Conservation (phyloP, 2,329 filamentous ascomycete species). For the Fusarium piperis region DNA sequence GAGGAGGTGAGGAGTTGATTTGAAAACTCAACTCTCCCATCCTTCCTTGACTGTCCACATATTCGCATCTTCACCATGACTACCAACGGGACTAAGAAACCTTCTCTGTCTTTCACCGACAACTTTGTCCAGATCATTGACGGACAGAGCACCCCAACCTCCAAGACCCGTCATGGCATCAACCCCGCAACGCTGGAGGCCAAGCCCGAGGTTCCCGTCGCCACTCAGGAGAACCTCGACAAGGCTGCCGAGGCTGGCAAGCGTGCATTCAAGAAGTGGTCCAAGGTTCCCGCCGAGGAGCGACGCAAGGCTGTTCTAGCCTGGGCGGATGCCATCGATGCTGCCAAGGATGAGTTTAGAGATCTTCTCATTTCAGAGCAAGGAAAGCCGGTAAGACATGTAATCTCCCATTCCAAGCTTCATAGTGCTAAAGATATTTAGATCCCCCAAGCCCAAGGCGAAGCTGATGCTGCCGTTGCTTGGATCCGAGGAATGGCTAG, state of each 20-base stretch:
- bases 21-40: background rate
- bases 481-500: slow-evolving; percentile 45
- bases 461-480: slow-evolving; percentile 37
- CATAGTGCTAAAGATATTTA: rapidly evolving
- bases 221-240: slow-evolving; percentile 38
- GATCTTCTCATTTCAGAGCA: slow-evolving; percentile 41
- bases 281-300: slow-evolving; percentile 36
- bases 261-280: slow-evolving; percentile 43
- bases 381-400: slow-evolving; percentile 42
- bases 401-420: rapidly evolving
- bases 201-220: slow-evolving; percentile 43
- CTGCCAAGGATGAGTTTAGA: slow-evolving; percentile 28
- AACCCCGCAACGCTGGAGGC: slow-evolving; percentile 46
- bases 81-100: slow-evolving; percentile 14
- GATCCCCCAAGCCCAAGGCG: slow-evolving; percentile 37
- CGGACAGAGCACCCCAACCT: slow-evolving; percentile 27
- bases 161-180: slow-evolving; percentile 32
- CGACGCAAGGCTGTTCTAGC: slow-evolving; percentile 33
- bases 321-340: slow-evolving; percentile 41
- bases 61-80: slow-evolving; percentile 3
- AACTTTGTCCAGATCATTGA: slow-evolving; percentile 39
- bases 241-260: slow-evolving; percentile 35
- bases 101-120: slow-evolving; percentile 20
- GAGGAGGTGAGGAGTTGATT: background rate
- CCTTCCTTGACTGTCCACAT: background rate